phyloP scores from a whole-genome alignment of 768 basidiomycete species.

The Lyophyllum semitale region DNA sequence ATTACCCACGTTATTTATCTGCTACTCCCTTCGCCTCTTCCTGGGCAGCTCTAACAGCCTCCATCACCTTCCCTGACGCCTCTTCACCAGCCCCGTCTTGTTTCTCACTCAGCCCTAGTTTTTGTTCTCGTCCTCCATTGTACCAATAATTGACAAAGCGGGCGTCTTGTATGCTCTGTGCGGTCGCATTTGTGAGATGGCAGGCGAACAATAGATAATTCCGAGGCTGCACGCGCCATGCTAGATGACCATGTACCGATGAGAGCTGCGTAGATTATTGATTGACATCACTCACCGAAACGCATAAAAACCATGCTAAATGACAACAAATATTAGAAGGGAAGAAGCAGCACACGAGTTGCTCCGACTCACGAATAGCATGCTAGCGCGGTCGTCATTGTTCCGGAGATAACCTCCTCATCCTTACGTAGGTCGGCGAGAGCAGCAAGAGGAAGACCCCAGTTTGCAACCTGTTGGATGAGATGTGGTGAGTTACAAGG shows the following conservation, averaged over 20 bases:
- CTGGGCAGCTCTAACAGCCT: conserved; percentile 49
- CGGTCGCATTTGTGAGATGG: conserved; percentile 87
- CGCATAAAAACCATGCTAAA: conserved; percentile 87
- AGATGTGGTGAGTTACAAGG: background rate
- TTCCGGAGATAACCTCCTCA: conserved; percentile 95
- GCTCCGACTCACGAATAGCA: conserved; percentile 86
- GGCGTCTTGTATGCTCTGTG: conserved; percentile 80
- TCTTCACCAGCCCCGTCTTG: conserved; percentile 27
- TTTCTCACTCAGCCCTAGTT: conserved; percentile 40
- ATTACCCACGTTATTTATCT: conserved; percentile 20
- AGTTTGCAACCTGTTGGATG: conserved; percentile 83
- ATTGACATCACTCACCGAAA: conserved; percentile 62
- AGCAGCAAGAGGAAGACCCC: conserved; percentile 95
- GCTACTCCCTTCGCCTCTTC: conserved; percentile 41
- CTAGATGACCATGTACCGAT: conserved; percentile 38
- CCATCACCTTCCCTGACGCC: conserved; percentile 43
- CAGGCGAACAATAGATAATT: conserved; percentile 96
- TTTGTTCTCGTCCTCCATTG: conserved; percentile 82
- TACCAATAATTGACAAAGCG: conserved; percentile 94
- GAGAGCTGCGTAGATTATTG: background rate
- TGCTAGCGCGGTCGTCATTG: conserved; percentile 91
- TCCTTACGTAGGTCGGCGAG: conserved; percentile 89
- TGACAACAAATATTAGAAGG: conserved; percentile 6
- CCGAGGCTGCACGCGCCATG: conserved; percentile 93
- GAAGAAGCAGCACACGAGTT: conserved; percentile 8